Percentiles rank a stretch among this genome's conserved stretches.
Evolutionary conservation across 495 filamentous ascomycete genomes (phyloP).

Genomic region (Podospora australis): DNA sequence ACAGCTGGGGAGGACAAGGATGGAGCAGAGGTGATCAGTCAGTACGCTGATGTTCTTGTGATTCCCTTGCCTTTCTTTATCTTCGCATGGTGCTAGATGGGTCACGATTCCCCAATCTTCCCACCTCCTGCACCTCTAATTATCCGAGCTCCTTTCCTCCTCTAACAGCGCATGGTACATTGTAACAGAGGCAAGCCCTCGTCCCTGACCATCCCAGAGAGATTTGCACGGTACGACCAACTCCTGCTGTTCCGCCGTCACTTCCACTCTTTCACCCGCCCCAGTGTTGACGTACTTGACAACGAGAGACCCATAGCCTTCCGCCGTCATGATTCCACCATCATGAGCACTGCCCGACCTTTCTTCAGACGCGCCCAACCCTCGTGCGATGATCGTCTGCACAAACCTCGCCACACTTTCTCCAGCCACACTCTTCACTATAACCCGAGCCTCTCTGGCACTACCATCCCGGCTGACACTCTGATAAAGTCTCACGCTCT

Average conservation of each 20-base stretch:
- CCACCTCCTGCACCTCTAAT: too few relatives aligned
- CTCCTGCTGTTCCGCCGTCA: background rate
- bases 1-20: constrained; percentile 29
- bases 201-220: constrained; percentile 21
- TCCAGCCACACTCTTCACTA: too few relatives aligned
- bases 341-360: background rate
- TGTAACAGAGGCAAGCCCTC: too few relatives aligned
- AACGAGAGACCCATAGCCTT: background rate
- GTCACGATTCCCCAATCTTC: too few relatives aligned
- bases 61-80: too few relatives aligned
- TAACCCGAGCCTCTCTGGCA: too few relatives aligned
- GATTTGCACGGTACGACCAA: constrained; percentile 21
- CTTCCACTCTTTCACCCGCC: background rate
- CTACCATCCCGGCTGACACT: too few relatives aligned
- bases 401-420: constrained; percentile 13
- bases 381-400: constrained; percentile 22
- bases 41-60: too few relatives aligned
- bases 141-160: too few relatives aligned
- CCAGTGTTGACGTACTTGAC: constrained; percentile 14
- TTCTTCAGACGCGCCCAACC: too few relatives aligned
- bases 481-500: background rate
- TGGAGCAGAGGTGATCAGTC: constrained; percentile 29
- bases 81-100: too few relatives aligned
- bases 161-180: too few relatives aligned
- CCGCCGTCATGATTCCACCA: background rate